Evolutionary conservation across 345 rosid genomes (phyloP).

Genomic region (Ceriops tagal): DNA sequence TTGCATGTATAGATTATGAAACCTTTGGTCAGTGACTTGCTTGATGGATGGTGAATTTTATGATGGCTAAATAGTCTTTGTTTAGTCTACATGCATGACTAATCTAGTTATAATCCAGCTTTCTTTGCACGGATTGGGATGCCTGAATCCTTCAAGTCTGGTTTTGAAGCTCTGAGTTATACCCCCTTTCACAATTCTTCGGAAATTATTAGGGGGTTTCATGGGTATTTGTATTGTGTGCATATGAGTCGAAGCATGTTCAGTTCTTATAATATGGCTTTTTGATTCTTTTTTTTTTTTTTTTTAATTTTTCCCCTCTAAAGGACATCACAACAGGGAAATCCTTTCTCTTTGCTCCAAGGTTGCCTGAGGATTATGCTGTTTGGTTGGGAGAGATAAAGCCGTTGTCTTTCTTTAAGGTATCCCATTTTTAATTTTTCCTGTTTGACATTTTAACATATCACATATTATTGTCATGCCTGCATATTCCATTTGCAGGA

Average conservation of each 20-base stretch:
- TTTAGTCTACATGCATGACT: too few relatives aligned
- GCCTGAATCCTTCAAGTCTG: not conserved
- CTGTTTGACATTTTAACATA: slow-evolving; percentile 10
- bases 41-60: too few relatives aligned
- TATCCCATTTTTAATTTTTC: slow-evolving; percentile 14
- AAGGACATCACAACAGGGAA: slow-evolving; percentile 82
- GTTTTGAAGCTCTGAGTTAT: not conserved
- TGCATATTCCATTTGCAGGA: slow-evolving; percentile 46
- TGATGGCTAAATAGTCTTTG: too few relatives aligned
- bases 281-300: not conserved
- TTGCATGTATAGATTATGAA: too few relatives aligned
- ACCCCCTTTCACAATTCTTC: not conserved
- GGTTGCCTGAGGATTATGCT: slow-evolving; percentile 77
- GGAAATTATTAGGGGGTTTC: not conserved
- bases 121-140: not conserved
- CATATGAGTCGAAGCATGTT: not conserved
- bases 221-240: not conserved
- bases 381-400: slow-evolving; percentile 91
- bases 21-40: too few relatives aligned
- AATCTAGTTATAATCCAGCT: not conserved
- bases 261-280: not conserved
- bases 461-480: slow-evolving; percentile 10
- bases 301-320: slow-evolving; percentile 12
- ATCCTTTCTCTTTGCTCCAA: slow-evolving; percentile 76
- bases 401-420: slow-evolving; percentile 62